Base-by-base conservation (phyloP, 495 filamentous ascomycete genomes). In the Aspergillus diversus region DNA sequence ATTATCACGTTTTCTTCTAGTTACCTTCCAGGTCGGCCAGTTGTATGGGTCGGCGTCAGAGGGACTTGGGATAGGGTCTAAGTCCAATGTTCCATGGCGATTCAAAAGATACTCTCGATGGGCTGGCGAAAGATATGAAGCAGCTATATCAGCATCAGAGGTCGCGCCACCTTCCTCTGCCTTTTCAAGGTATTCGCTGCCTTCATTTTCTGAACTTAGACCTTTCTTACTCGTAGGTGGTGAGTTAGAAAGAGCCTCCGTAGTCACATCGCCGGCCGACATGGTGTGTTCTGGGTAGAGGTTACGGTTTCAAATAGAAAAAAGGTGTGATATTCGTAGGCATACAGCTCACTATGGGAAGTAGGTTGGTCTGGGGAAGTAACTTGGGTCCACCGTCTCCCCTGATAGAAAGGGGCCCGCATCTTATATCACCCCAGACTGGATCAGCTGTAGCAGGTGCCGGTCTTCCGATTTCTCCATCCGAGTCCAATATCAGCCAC, bases 1-100 rank as follows among this genome's bases (percentile, higher is more conserved):
- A 27, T 27, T 27, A 27, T 27, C 21, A 27, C 21, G 1, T 27
- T 27, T 27, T 27, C 21, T 27, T 27, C 1, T 27, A 27, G 21
- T 7, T 58, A 83, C 81, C 77, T 84, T 84, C 79, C 81, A 83
- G 11, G 47, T 13, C 6, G 81, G 75, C 83, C 83, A 85, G 56
- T 86, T 84, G 62, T 81, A 82, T 21, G 83, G 83, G 69, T 85
- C 83, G 5, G 77, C 81, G 11, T 75, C 73, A 35, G 75, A 75
- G 63, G 74, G 74, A 37, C 74, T 75, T 12, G 83, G 83, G n/a
- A 85, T 60, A 0, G 83, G 83, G 60, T 83, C 80, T 9, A 86
- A 73, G 48, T 84, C 76, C 27, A 82, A 37, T 0, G 80, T 85
- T 35, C 82, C 83, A 81, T 86, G 83, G 34, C 81, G 78, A 34